phyloP scores from a whole-genome alignment of 106 monocot species.

The Allium fistulosum region DNA sequence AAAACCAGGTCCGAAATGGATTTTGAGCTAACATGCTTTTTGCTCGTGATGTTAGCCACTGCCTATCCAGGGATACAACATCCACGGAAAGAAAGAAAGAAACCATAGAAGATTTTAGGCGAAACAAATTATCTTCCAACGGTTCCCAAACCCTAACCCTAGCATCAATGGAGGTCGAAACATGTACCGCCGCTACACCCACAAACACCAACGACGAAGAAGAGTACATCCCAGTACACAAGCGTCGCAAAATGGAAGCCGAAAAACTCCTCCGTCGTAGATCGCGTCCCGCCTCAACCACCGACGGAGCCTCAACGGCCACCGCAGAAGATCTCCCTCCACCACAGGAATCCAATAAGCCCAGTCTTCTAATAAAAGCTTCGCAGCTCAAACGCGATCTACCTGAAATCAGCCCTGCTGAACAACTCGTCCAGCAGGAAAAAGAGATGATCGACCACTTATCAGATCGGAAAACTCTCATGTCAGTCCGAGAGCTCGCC shows the following conservation, averaged over 20 bases:
- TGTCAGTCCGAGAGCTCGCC: constrained; percentile 95
- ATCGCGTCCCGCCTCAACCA: constrained; percentile 1
- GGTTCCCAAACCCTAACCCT: no score
- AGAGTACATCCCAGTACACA: constrained; percentile 81
- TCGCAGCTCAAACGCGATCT: constrained; percentile 75
- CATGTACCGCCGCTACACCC: constrained; percentile 5
- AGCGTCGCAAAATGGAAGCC: constrained; percentile 85
- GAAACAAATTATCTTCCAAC: no score
- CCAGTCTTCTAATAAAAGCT: constrained; percentile 80
- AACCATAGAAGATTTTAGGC: no score
- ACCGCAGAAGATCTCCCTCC: constrained; percentile 3
- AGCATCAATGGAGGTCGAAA: constrained; percentile 7
- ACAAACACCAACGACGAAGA: constrained; percentile 35
- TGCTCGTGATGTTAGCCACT: no score
- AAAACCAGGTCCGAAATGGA: no score
- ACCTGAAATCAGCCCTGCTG: constrained; percentile 78
- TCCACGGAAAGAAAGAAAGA: no score
- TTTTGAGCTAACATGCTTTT: no score
- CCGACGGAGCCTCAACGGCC: constrained; percentile 5
- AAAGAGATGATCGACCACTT: constrained; percentile 96
- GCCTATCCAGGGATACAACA: no score
- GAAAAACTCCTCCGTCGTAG: constrained; percentile 59
- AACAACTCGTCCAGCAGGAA: constrained; percentile 77
- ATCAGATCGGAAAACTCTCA: constrained; percentile 91
- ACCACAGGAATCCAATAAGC: constrained; percentile 33